Evolutionary conservation across 2,329 filamentous ascomycete species (phyloP).

Genomic region (Aspergillus sojae): DNA sequence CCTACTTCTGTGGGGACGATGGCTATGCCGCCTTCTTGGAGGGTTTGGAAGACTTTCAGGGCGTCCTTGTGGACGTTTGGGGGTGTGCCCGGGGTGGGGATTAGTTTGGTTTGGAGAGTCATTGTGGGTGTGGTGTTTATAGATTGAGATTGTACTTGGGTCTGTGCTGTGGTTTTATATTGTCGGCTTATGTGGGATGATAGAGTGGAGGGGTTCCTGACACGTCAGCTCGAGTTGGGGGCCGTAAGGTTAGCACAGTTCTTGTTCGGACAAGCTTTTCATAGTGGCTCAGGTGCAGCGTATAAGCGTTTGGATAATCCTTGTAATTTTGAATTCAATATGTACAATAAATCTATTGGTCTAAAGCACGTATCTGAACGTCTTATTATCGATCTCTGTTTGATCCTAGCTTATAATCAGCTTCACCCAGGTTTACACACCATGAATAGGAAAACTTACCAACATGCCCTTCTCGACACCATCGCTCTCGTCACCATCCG

Average conservation of each 20-base stretch:
- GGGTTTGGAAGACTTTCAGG: constrained; percentile 5
- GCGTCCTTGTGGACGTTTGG: constrained; percentile 13
- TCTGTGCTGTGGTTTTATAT: not conserved
- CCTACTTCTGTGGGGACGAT: constrained; percentile 30
- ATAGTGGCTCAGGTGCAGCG: not conserved
- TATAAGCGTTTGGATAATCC: too few species aligned
- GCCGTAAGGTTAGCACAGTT: not conserved
- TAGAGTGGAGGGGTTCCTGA: not conserved
- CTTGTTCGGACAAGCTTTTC: not conserved
- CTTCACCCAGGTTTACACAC: not conserved
- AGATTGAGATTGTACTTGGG: not conserved
- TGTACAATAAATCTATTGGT: too few species aligned
- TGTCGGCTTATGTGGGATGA: not conserved
- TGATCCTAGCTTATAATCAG: constrained; percentile 36
- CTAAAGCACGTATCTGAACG: constrained; percentile 54
- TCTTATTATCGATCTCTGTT: constrained; percentile 60
- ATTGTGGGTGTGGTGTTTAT: not conserved
- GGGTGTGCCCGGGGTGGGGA: not conserved
- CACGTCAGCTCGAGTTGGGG: not conserved
- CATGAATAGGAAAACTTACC: constrained; percentile 28
- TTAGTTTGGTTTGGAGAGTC: not conserved
- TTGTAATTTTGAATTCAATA: too few species aligned
- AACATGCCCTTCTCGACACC: constrained; percentile 59
- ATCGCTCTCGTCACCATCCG: constrained; percentile 50
- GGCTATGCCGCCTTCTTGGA: constrained; percentile 23